These are phyloP conservation scores for Pseudoscleropodium purum DNA, from an alignment of 225 moss, liverwort and hornwort genomes.

Conservation along the genomic window DNA sequence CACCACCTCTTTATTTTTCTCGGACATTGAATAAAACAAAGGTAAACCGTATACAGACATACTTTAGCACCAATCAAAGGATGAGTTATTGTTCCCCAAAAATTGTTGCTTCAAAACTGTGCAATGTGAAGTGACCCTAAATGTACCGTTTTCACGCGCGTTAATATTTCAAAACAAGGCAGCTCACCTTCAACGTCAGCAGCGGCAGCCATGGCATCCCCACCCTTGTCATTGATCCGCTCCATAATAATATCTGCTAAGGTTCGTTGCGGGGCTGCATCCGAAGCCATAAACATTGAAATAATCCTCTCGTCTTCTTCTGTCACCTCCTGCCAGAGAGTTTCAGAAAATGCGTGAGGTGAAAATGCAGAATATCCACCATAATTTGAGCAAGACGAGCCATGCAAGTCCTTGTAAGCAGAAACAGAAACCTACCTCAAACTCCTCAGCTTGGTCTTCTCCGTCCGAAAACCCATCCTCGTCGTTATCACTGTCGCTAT, in stretches of 20 bases:
- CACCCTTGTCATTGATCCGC: conserved; percentile 74
- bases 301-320: conserved; percentile 81
- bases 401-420: not conserved
- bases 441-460: conserved; percentile 54
- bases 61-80: not conserved
- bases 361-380: not conserved
- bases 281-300: conserved; percentile 78
- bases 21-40: not conserved
- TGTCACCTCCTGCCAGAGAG: conserved; percentile 59
- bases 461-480: conserved; percentile 66
- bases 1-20: not conserved
- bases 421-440: conserved; percentile 23
- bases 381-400: not conserved
- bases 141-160: not conserved
- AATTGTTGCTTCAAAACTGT: not conserved
- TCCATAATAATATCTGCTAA: conserved; percentile 93
- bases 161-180: not conserved
- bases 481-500: conserved; percentile 66
- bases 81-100: too few relatives aligned
- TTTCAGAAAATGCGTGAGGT: not conserved
- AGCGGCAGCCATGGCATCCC: conserved; percentile 16
- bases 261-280: conserved; percentile 69
- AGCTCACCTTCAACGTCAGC: conserved; percentile 37
- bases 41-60: not conserved
- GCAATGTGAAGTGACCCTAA: too few relatives aligned